A percentile compares a stretch with the other conserved stretches of the same genome.
Conservation (phyloP, 139 green algal species). For the Ettlia oleoabundans region DNA sequence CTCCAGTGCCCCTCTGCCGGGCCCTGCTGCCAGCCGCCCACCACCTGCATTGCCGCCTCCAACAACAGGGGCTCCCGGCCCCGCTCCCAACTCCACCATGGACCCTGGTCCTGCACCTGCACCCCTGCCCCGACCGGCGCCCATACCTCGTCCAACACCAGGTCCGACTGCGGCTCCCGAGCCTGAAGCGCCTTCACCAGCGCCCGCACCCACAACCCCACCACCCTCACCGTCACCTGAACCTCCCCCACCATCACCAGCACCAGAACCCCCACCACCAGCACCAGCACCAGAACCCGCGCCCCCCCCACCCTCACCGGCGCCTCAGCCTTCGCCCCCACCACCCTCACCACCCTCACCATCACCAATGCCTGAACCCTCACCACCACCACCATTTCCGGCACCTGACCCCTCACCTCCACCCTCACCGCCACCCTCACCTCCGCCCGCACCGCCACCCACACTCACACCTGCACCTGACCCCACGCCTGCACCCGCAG, state of each 20-base stretch:
- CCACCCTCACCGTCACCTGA: not conserved
- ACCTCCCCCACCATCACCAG: not conserved
- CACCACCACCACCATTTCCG: not conserved
- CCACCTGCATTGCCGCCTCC: not conserved
- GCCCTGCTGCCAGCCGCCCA: not conserved
- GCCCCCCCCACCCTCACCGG: not conserved
- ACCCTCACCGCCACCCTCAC: not conserved
- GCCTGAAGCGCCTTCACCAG: not conserved
- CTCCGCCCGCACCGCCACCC: not conserved
- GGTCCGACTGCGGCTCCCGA: not conserved
- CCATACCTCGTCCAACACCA: not conserved
- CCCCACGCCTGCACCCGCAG: not conserved
- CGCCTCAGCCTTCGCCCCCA: not conserved
- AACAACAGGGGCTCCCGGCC: not conserved
- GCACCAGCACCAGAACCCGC: not conserved
- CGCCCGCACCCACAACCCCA: not conserved
- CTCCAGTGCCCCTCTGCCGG: not conserved
- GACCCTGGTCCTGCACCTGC: not conserved
- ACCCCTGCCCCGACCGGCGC: not conserved
- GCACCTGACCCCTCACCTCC: not conserved
- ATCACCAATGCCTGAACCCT: not conserved
- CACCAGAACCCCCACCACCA: not conserved
- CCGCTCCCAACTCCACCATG: not conserved
- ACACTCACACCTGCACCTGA: not conserved
- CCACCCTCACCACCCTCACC: not conserved